Percentiles rank a stretch among this genome's conserved stretches.
phyloP scores from a whole-genome alignment of 345 rosid species.

The Mangifera indica region DNA sequence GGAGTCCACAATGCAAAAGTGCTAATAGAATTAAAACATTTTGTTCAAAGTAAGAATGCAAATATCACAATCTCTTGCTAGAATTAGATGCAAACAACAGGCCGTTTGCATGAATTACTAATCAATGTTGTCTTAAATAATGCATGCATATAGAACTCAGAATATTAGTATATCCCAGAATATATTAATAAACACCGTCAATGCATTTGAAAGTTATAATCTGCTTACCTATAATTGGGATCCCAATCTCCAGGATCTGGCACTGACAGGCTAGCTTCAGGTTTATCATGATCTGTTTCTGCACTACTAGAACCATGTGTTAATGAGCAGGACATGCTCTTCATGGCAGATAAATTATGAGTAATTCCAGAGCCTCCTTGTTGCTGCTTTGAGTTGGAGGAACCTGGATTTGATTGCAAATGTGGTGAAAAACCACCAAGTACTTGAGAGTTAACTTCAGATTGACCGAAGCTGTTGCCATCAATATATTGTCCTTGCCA shows the following conservation, averaged over 20 bases:
- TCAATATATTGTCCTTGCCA: constrained; percentile 71
- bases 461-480: constrained; percentile 41
- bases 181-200: neutral
- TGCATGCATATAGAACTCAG: neutral
- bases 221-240: constrained; percentile 87
- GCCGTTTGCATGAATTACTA: neutral
- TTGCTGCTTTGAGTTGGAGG: constrained; percentile 54
- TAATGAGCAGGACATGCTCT: constrained; percentile 47
- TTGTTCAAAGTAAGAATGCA: neutral
- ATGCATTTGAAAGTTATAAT: constrained; percentile 9
- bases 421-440: constrained; percentile 49
- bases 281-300: constrained; percentile 49
- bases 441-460: constrained; percentile 55
- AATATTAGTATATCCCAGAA: constrained; percentile 4
- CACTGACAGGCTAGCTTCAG: constrained; percentile 52
- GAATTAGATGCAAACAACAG: neutral
- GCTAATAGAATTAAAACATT: neutral
- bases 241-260: constrained; percentile 99
- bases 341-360: constrained; percentile 47
- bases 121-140: constrained; percentile 2
- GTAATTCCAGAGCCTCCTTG: constrained; percentile 51
- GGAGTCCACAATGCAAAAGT: neutral
- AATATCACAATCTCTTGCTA: neutral
- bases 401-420: constrained; percentile 48
- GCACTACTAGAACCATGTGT: constrained; percentile 34